Percentiles rank a stretch among this genome's conserved stretches.
Conservation (phyloP, 495 filamentous ascomycete species). For the Daldinia loculata region DNA sequence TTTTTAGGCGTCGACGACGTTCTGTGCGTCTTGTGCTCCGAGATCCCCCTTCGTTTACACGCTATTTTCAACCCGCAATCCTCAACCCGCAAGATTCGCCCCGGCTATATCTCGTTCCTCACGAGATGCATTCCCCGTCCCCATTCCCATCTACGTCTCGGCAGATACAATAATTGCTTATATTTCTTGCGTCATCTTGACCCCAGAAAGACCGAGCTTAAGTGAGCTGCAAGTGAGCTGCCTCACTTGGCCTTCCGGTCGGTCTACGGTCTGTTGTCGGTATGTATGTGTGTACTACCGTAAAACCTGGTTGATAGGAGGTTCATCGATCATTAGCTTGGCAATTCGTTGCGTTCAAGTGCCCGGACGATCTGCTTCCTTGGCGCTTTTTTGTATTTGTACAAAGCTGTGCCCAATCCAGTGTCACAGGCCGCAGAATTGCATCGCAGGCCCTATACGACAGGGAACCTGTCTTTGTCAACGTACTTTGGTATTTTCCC, state of each 20-base stretch:
- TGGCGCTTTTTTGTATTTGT: constrained; percentile 24
- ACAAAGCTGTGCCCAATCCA: constrained; percentile 33
- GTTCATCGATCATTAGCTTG: constrained; percentile 36
- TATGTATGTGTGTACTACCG: not conserved
- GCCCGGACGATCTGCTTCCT: constrained; percentile 40
- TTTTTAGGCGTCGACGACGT: constrained; percentile 4
- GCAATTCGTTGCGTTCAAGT: constrained; percentile 22
- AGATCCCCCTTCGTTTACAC: not conserved
- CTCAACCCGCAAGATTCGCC: not conserved
- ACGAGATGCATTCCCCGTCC: not conserved
- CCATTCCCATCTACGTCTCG: constrained; percentile 15
- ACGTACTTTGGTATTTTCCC: constrained; percentile 10
- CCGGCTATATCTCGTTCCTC: constrained; percentile 4
- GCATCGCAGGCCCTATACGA: constrained; percentile 23
- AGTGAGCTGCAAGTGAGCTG: constrained; percentile 35
- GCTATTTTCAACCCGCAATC: not conserved
- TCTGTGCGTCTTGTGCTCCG: not conserved
- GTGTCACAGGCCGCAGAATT: constrained; percentile 19
- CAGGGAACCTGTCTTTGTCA: constrained; percentile 28
- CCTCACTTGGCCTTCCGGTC: constrained; percentile 34
- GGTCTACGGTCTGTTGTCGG: too few relatives aligned
- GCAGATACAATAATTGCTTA: constrained; percentile 26
- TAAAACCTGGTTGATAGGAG: constrained; percentile 29
- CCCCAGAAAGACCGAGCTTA: constrained; percentile 2
- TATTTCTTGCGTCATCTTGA: constrained; percentile 30